Conservation (phyloP, 2,329 filamentous ascomycete genomes). For the Beauveria sp. region DNA sequence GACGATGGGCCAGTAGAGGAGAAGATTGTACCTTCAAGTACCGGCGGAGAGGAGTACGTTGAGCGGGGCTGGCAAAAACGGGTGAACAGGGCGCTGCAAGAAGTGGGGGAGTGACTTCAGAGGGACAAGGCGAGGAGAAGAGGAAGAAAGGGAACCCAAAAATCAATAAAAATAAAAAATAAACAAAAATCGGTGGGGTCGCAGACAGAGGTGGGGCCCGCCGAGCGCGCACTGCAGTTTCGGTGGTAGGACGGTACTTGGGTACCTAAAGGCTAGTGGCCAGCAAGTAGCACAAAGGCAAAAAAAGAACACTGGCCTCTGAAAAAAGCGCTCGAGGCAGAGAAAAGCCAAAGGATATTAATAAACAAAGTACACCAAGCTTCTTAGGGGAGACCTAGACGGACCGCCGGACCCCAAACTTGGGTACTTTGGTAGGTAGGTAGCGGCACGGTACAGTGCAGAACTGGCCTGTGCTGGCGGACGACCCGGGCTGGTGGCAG, state of each 20-base stretch:
- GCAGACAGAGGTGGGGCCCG: background rate
- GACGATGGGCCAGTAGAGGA: background rate
- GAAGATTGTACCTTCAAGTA: background rate
- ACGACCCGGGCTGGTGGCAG: background rate
- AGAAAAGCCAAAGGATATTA: too few species aligned
- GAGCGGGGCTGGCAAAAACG: background rate
- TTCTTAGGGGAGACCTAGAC: too few species aligned
- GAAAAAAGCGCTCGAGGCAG: too few species aligned
- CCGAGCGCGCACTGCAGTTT: too few species aligned
- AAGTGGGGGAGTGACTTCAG: background rate
- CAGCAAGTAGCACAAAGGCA: background rate
- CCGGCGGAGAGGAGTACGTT: background rate
- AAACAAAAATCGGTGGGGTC: slow-evolving; percentile 5
- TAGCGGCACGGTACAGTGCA: background rate
- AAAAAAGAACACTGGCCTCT: too few species aligned
- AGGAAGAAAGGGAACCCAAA: background rate
- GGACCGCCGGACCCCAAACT: background rate
- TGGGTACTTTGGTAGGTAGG: background rate
- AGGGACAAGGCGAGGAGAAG: background rate
- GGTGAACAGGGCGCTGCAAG: background rate
- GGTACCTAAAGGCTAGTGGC: background rate
- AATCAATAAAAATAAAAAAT: background rate
- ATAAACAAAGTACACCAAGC: too few species aligned
- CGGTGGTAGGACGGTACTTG: background rate
- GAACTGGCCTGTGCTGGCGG: background rate